phyloP scores from a whole-genome alignment of 1,284 basidiomycete genomes.

The Boletellus deceptivus region DNA sequence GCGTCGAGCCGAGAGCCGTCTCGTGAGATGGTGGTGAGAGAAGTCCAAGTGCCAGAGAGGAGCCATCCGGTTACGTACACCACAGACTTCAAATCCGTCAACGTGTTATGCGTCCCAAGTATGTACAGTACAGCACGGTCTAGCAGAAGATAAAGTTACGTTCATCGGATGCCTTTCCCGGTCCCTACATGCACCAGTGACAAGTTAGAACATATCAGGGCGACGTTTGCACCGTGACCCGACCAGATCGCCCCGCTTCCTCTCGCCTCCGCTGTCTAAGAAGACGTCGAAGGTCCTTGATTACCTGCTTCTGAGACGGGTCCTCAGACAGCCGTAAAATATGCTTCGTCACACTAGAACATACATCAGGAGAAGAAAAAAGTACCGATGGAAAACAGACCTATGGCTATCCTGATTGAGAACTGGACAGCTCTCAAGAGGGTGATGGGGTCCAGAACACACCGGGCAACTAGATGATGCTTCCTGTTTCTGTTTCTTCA shows the following conservation, averaged over 20 bases:
- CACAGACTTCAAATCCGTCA: too few species aligned
- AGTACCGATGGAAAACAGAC: constrained; percentile 34
- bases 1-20: constrained; percentile 12
- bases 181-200: not conserved
- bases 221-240: constrained; percentile 6
- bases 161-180: constrained; percentile 6
- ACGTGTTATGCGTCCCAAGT: too few species aligned
- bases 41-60: constrained; percentile 21
- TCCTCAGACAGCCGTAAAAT: constrained; percentile 49
- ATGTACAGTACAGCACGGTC: not conserved
- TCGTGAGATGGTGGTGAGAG: constrained; percentile 25
- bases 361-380: constrained; percentile 7
- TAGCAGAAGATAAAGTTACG: constrained; percentile 7
- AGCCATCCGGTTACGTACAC: constrained; percentile 30
- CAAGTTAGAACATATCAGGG: not conserved
- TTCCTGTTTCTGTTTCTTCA: constrained; percentile 40
- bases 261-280: constrained; percentile 41
- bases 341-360: constrained; percentile 43
- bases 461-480: constrained; percentile 39
- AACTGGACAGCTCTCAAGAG: constrained; percentile 52
- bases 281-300: constrained; percentile 44
- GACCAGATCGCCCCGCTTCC: not conserved
- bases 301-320: constrained; percentile 36
- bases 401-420: constrained; percentile 48
- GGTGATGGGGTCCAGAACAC: constrained; percentile 46